Evolutionary conservation across 306 rosid species (phyloP).

Genomic region (Cicer judaicum): DNA sequence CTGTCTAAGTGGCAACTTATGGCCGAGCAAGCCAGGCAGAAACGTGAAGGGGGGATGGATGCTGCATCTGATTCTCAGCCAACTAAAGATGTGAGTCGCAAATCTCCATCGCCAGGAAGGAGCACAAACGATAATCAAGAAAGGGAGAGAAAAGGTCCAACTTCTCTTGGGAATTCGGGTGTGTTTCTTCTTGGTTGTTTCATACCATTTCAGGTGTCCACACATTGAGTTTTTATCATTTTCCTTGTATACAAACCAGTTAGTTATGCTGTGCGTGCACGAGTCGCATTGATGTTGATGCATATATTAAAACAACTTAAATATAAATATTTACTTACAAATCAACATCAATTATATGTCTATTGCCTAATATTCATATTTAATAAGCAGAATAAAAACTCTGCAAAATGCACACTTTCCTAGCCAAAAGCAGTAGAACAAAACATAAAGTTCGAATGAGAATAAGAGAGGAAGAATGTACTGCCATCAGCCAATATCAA

Average conservation of each 20-base stretch:
- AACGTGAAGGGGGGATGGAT: constrained; percentile 83
- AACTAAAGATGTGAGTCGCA: constrained; percentile 68
- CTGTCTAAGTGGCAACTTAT: constrained; percentile 95
- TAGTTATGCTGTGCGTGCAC: background rate
- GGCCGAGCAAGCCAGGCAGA: constrained; percentile 96
- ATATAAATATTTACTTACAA: background rate
- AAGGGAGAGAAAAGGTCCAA: constrained; percentile 57
- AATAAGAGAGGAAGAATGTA: background rate
- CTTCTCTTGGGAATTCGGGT: constrained; percentile 57
- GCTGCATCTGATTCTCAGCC: constrained; percentile 70
- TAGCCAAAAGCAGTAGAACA: background rate
- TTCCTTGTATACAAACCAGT: background rate
- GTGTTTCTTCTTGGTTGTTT: constrained; percentile 43
- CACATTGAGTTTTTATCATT: constrained; percentile 6
- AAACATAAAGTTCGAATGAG: background rate
- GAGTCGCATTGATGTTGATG: background rate
- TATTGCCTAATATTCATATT: background rate
- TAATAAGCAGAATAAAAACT: background rate
- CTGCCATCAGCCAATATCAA: background rate
- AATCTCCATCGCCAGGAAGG: constrained; percentile 68
- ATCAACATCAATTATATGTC: background rate
- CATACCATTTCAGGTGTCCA: background rate
- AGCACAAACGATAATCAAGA: constrained; percentile 68
- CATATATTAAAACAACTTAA: constrained; percentile 1
- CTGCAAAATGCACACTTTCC: background rate